phyloP scores from a whole-genome alignment of 169 alveolate species.

The Babesia divergens region DNA sequence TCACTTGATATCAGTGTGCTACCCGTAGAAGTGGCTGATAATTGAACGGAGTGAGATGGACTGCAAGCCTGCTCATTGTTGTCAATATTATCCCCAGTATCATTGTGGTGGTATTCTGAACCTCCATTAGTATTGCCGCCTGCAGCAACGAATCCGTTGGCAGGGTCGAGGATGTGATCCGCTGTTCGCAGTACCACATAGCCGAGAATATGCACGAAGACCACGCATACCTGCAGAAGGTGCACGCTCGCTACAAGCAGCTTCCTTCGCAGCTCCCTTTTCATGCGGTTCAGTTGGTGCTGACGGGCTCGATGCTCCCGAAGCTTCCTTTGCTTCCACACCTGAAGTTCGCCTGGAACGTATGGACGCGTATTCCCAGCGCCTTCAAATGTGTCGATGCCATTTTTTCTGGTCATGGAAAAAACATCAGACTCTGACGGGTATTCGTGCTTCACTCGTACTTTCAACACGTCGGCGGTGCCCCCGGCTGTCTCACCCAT shows the following conservation, averaged over 20 bases:
- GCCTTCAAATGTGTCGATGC: neutral
- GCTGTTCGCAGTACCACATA: constrained; percentile 10
- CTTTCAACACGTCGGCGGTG: neutral
- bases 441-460: neutral
- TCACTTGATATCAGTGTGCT: neutral
- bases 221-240: constrained; percentile 16
- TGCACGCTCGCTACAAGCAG: constrained; percentile 4
- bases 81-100: neutral
- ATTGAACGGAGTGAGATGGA: neutral
- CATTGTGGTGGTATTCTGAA: neutral
- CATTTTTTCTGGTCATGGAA: neutral
- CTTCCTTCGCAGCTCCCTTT: neutral
- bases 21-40: neutral
- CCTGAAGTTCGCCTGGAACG: constrained; percentile 27
- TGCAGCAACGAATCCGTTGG: neutral
- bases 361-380: neutral
- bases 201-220: constrained; percentile 27
- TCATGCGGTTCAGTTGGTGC: neutral
- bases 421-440: neutral
- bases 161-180: constrained; percentile 1
- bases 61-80: too few species aligned
- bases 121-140: too few species aligned
- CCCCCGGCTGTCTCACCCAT: neutral
- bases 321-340: constrained; percentile 8
- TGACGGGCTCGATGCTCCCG: constrained; percentile 6